Evolutionary conservation across 768 basidiomycete species (phyloP), one percentile per base, ranked within the genome.

Genomic region (Pisolithus albus): DNA sequence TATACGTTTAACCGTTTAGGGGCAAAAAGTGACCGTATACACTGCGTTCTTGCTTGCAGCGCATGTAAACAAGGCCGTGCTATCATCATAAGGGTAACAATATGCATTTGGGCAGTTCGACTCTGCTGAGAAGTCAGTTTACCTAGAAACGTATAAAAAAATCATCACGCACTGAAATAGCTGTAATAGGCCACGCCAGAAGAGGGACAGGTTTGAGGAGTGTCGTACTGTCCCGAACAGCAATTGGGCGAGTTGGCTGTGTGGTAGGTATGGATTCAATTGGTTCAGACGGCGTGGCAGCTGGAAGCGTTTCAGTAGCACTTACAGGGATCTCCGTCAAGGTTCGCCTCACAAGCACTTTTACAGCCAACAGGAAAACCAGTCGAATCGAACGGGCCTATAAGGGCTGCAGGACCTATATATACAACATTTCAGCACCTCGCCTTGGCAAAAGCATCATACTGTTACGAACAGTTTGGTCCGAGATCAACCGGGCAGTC

Each of bases 401-500:
- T 70, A 38, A 81, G 68, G 13, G 63, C 63, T 10, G 63, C 50
- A 9, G 79, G 79, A 56, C 77, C 77, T 75, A 58, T 21, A 36
- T 49, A 18, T 11, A 26, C 26, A 26, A 26, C 26, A 26, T 28
- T 36, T 18, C 36, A 7, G 7, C 16, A 23, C 5, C n/a, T n/a
- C 26, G 42, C 34, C 47, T 40, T 11, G 21, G 26, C 43, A 48
- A 49, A 15, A 46, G 10, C 11, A 3, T 30, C 1, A 43, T 28
- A 3, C 38, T 16, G n/a, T 26, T 26, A 39, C 61, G 18, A 34
- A 80, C 80, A 84, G 55, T 77, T 72, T 0, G 78, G 75, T 10
- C 70, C 73, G 43, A 83, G 69, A 57, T 84, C 81, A 28, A 82
- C 77, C 15, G 78, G 69, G 59, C 83, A 85, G 51, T 73, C 69